Base-by-base conservation (phyloP, 2,329 filamentous ascomycete genomes). In the Chaetomium olivaceum region DNA sequence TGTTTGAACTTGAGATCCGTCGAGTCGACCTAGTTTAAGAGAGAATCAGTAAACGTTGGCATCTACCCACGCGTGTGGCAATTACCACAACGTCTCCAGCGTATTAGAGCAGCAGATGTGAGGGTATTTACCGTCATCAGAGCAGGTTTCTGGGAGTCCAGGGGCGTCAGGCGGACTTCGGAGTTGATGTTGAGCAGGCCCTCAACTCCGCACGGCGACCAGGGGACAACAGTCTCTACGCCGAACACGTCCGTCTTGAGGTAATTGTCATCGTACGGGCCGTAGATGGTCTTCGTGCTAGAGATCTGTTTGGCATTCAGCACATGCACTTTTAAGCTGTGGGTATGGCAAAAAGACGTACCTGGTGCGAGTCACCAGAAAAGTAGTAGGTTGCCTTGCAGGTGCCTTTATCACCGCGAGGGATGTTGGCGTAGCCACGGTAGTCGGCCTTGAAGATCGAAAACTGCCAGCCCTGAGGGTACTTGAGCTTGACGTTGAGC, bases 311-410 rank as follows among this genome's bases (percentile, higher is more conserved):
- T 39, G 36, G 14, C 14, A 39, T 39, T 39, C 14, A 39, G 29
- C 29, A 31, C 29, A 31, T 31, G 29, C 29, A 8, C 8, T 31
- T 31, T 31, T 31, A 31, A 31, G 29, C 29, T 8, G 29, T 8
- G 29, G 29, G 29, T 31, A 31, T 31, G 29, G 29, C 29, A 31
- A 31, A 31, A 31, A 48, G 46, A 33, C 71, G 64, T 74, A 78
- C 80, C 77, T 81, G 80, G 43, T 70, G 74, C 58, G 77, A 73
- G 23, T 71, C 68, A 50, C 83, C 82, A 55, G 81, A 82, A 76
- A 84, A 84, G 75, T 84, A 85, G 76, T 85, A 85, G 43, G 80
- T 83, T 19, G 82, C 81, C 75, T 82, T 82, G 69, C 82, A 78
- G 21, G 77, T 78, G 57, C 81, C 83, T 4, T 74, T 79, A 57